A percentile compares a stretch with the other conserved stretches of the same genome.
Evolutionary conservation across 768 basidiomycete genomes (phyloP).

Genomic region (Cyclocybe cylindracea): DNA sequence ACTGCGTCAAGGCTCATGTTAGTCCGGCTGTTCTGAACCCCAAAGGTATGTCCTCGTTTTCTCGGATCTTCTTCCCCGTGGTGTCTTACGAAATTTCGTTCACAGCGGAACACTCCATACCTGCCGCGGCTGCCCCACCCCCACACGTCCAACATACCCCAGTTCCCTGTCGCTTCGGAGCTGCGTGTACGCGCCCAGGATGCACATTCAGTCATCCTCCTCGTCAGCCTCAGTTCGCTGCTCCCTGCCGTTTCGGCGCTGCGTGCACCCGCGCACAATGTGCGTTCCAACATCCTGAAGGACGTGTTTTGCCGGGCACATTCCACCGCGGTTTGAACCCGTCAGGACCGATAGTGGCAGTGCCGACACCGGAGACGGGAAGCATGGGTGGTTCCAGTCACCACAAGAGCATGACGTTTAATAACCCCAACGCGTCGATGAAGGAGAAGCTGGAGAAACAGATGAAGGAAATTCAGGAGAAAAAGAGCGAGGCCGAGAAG

Average conservation of each 20-base stretch:
- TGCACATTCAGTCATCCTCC: constrained; percentile 73
- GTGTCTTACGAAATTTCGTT: constrained; percentile 9
- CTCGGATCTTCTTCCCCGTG: constrained; percentile 4
- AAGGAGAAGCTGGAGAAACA: constrained; percentile 43
- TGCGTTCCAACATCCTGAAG: constrained; percentile 89
- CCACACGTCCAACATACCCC: constrained; percentile 29
- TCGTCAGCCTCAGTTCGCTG: constrained; percentile 42
- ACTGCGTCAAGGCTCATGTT: constrained; percentile 90
- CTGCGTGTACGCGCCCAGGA: constrained; percentile 64
- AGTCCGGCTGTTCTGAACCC: constrained; percentile 81
- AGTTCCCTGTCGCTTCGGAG: constrained; percentile 68
- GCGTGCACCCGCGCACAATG: constrained; percentile 86
- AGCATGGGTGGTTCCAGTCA: constrained; percentile 65
- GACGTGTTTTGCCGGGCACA: constrained; percentile 73
- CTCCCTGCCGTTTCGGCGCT: constrained; percentile 81
- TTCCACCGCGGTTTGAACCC: constrained; percentile 80
- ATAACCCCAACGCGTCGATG: constrained; percentile 47
- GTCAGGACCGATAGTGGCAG: constrained; percentile 59
- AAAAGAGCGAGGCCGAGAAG: constrained; percentile 61
- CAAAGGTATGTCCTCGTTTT: constrained; percentile 44
- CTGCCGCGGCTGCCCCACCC: constrained; percentile 30
- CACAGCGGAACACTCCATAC: constrained; percentile 39
- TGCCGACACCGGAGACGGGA: constrained; percentile 64
- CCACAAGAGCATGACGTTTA: constrained; percentile 74
- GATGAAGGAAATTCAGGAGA: constrained; percentile 67